Conservation (phyloP, 768 basidiomycete genomes). For the Mycena belliarum region DNA sequence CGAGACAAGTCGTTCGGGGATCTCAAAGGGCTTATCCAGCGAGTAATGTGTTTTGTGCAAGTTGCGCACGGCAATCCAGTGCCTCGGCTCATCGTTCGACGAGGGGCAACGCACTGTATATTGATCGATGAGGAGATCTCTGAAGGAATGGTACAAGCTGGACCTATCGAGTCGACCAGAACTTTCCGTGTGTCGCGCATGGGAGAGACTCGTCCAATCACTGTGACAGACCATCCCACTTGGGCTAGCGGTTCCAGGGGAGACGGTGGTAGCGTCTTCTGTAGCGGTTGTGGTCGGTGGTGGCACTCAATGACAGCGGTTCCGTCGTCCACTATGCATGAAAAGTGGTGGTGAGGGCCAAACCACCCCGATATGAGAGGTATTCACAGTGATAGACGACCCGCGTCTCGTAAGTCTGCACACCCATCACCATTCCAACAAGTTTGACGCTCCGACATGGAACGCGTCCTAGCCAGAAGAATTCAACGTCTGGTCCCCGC, state of each 20-base stretch:
- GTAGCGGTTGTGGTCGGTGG: slow-evolving; percentile 38
- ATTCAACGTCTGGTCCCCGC: slow-evolving; percentile 48
- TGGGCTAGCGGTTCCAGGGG: slow-evolving; percentile 7
- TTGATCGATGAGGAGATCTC: neutral
- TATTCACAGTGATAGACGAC: slow-evolving; percentile 58
- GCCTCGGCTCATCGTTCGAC: slow-evolving; percentile 58
- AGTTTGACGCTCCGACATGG: slow-evolving; percentile 68
- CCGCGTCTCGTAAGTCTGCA: slow-evolving; percentile 59
- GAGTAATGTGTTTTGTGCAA: slow-evolving; percentile 59
- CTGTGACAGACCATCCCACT: slow-evolving; percentile 12
- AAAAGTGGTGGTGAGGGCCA: neutral
- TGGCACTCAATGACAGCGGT: slow-evolving; percentile 72
- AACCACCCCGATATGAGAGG: neutral
- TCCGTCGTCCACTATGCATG: slow-evolving; percentile 69
- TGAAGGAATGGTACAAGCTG: slow-evolving; percentile 19
- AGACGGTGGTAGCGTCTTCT: slow-evolving; percentile 1
- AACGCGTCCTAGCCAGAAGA: slow-evolving; percentile 70
- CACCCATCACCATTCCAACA: slow-evolving; percentile 65
- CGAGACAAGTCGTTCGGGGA: slow-evolving; percentile 32
- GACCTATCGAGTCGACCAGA: slow-evolving; percentile 53
- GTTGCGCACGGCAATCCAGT: slow-evolving; percentile 52
- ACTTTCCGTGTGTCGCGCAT: slow-evolving; percentile 6
- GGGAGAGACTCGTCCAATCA: slow-evolving; percentile 20
- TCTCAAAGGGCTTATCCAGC: slow-evolving; percentile 48
- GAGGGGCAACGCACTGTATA: slow-evolving; percentile 46